Base-by-base conservation (phyloP, 305 asterid species). In the Rubia peregrina region DNA sequence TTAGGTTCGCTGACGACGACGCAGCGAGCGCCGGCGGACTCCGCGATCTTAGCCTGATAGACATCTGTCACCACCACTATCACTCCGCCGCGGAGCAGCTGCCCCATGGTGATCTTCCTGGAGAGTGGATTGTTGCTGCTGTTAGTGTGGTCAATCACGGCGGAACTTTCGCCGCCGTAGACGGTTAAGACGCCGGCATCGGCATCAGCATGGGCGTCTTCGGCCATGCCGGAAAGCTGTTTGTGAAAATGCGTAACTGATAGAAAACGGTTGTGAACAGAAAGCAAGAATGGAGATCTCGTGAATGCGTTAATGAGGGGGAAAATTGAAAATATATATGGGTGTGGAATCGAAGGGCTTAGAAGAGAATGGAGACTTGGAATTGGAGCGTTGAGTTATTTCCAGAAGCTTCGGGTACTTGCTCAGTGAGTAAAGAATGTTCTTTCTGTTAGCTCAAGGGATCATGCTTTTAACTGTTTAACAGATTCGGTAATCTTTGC, bases 71-170 rank as follows among this genome's bases (percentile, higher is more conserved):
- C 92, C 74, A 87, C 91, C 51, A 88, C 89, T 60, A 84, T 78
- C 33, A 85, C 91, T 53, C 96, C 96, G 75, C 97, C 96, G 55
- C 96, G 94, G 71, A 91, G 96, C 88, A 85, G 78, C 74, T 87
- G 95, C 12, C 91, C 92, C 41, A 86, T 80, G 67, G 85, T 91
- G 11, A 87, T 92, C 71, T 91, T 91, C 76, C 87, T 79, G 38
- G 96, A 78, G 81, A 89, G 86, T 0, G 91, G 71, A 38, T 77
- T 86, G 78, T 87, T 86, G 84, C 83, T 89, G 26, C 92, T 71
- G 61, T 85, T 86, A 82, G 85, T 89, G 26, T 95, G 72, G 61
- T 89, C 89, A 59, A 95, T 75, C 65, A 89, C 84, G 7, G 89
- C 91, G 69, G 59, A 21, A 21, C 59, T 53, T 53, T 86, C 70